Evolutionary conservation across 2,329 filamentous ascomycete species (phyloP), one percentile per base, ranked within the genome.

Genomic region (Trichophyton benhamiae): DNA sequence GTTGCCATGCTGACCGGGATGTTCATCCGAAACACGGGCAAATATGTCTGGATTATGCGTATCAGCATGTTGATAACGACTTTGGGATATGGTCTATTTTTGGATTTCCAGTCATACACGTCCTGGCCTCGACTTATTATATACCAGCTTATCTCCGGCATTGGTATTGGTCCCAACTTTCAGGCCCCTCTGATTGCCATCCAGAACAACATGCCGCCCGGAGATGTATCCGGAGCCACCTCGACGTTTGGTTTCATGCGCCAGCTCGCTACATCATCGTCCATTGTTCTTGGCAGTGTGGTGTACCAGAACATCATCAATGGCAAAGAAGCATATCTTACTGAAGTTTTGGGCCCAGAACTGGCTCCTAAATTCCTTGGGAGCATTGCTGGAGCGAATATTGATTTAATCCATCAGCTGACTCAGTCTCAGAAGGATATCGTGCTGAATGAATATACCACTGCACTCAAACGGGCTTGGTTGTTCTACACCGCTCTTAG

Each of bases 1-100:
- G 71, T 80, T 36, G 88, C 87, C 0, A 81, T 81, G 5, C 67
- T 69, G 2, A 81, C 80, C 44, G 87, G 83, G 65, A 83, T 89
- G 75, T 82, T 88, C 70, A 87, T 88, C 66, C 87, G 87, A 61
- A 91, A 83, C 70, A 88, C 85, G 0, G 87, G 87, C 36, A 80
- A 81, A 64, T 89, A 88, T 72, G 80, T 80, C 22, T 76, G 79
- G 11, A 73, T 81, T 53, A 87, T 91, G 67, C 78, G 82, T 61
- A 73, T 74, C 20, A 85, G 85, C 52, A 76, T 87, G 68, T 63
- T 76, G 8, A 69, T 87, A 61, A 82, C 84, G 72, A 80, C 82
- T 0, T 74, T 90, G 7, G 87, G 87, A 1, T 83, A 82, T 53
- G 87, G 87, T 61, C 81, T 87, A 60, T 79, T 85, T 67, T 81